These are phyloP conservation scores for Amphirosellinia nigrospora DNA, from an alignment of 495 filamentous ascomycete species.

Conservation along the genomic window DNA sequence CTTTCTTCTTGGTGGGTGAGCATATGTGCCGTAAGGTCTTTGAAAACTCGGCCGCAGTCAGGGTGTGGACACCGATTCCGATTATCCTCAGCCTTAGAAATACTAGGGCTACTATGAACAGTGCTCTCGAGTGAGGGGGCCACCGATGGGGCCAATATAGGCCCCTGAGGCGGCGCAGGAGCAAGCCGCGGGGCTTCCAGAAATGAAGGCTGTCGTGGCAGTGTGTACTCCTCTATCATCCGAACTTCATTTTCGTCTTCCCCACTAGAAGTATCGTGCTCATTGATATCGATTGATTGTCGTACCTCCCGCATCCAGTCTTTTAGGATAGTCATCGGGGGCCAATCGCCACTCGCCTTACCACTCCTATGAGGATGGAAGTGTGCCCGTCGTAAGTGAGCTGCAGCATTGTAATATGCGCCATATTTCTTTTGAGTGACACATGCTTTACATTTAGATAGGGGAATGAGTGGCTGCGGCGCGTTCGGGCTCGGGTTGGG, in stretches of 20 bases:
- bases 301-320: conserved; percentile 83
- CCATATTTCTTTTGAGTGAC: conserved; percentile 80
- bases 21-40: conserved; percentile 95
- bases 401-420: conserved; percentile 97
- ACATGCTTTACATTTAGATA: conserved; percentile 90
- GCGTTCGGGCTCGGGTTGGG: conserved; percentile 43
- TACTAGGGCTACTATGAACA: conserved; percentile 38
- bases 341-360: conserved; percentile 84
- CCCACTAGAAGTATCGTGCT: conserved; percentile 53
- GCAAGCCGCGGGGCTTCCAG: conserved; percentile 49
- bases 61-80: conserved; percentile 72
- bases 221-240: conserved; percentile 46
- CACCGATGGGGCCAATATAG: conserved; percentile 38
- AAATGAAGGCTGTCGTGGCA: conserved; percentile 48
- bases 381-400: conserved; percentile 88
- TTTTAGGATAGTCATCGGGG: conserved; percentile 83
- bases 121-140: conserved; percentile 40
- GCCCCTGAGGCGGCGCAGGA: conserved; percentile 46
- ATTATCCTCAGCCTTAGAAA: conserved; percentile 41
- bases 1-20: conserved; percentile 93
- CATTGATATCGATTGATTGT: conserved; percentile 54
- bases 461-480: conserved; percentile 66
- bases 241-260: conserved; percentile 54
- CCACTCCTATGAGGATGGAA: conserved; percentile 81
- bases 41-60: conserved; percentile 87